Base-by-base conservation (phyloP, 2,329 filamentous ascomycete species). In the Alternaria novae-zelandiae region DNA sequence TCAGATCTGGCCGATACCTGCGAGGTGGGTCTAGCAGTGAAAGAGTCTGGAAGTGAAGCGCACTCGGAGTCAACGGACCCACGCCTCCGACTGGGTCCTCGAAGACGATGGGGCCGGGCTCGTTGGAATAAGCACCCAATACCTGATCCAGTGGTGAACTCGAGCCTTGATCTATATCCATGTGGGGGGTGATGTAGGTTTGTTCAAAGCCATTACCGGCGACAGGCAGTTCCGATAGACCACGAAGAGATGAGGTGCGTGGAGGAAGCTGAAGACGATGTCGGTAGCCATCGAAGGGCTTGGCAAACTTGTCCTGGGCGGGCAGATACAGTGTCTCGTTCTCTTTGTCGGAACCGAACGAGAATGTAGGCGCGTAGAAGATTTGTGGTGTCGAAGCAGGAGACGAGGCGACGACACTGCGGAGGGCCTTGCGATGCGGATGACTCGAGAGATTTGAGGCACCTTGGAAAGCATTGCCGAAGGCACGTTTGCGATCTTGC, bases 391-490 rank as follows among this genome's bases (percentile, higher is more conserved):
- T 44, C 13, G 54, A 50, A 6, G 64, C 57, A 54, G 30, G 28
- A 53, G 54, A 46, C 1, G 58, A 50, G 12, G 41, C 21, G 21
- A 45, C 9, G 6, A 54, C 12, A 5, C 54, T 54, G 30, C 47
- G 36, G 21, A 44, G n/a, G 15, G 54, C 57, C 50, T 60, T 59
- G 41, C 49, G 49, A 56, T 45, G 30, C 21, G 50, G 32, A n/a
- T 58, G 49, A 32, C 44, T 46, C 5, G 54, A 47, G 17, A 45
- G 25, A 23, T 44, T 15, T 36, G 54, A 17, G 4, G 11, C 8
- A 13, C 49, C 49, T 5, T 63, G 45, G 28, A 72, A 72, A 2
- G 70, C 69, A 36, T 67, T 63, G 28, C 68, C 71, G 36, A 66
- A 70, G 26, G 47, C 59, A 44, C 69, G 70, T 47, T 71, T 72